Evolutionary conservation across 2,329 filamentous ascomycete species (phyloP), one percentile per base, ranked within the genome.

Genomic region (Clarireedia paspali): DNA sequence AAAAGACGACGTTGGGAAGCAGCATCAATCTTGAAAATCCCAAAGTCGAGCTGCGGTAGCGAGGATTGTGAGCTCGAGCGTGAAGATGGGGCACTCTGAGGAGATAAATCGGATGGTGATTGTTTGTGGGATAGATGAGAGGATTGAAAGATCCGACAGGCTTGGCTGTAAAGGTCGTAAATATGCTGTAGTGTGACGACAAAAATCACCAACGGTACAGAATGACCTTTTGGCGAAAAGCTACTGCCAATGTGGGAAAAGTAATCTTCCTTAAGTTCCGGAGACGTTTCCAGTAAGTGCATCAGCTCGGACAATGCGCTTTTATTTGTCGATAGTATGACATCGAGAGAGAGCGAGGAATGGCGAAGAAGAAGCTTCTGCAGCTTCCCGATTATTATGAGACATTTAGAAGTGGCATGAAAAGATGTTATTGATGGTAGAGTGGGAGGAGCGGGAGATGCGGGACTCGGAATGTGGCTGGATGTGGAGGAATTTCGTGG

Each of bases 321-420:
- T 38, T 53, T 53, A 10, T 53, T 53, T 20, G 42, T 53, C 6
- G 51, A 42, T 20, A 53, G 27, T 2, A 53, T 53, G 5, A 53
- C 39, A 17, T 53, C 51, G 10, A 53, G 51, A 14, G 51, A 53
- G 2, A 47, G 27, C 2, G 51, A 47, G 4, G 51, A 53, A 34
- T n/a, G 26, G 45, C 45, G 26, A n/a, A 42, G 40, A 46, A 47
- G 42, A n/a, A 53, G 23, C 14, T 47, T 53, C 1, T 47, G 51
- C 12, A 53, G 51, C 38, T 53, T 53, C 27, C 42, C 38, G 2
- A 47, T 47, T 17, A 53, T 53, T 4, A 24, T 27, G 5, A 53
- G 47, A 7, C 40, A 47, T 30, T 53, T 53, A 5, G 27, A 47
- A 4, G 51, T 53, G 20, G 36, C 14, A 15, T 44, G 51, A 17